A percentile compares a stretch with the other conserved stretches of the same genome.
phyloP scores from a whole-genome alignment of 176 grass and related monocot genomes.

The Microstegium vimineum region DNA sequence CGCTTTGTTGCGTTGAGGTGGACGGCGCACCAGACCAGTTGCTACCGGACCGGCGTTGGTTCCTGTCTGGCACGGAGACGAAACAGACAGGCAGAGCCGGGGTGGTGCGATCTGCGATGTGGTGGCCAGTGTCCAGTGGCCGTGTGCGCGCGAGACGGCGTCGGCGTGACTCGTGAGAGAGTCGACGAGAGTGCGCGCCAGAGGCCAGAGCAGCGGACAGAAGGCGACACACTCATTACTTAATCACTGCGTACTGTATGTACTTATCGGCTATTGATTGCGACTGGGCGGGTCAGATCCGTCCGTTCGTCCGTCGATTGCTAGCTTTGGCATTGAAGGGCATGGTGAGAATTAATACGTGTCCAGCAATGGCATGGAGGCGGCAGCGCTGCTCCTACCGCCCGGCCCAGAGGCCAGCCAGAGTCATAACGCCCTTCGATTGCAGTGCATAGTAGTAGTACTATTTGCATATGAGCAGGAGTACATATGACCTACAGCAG shows the following conservation, averaged over 20 bases:
- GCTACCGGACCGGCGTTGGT: not conserved
- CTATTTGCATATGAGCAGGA: not conserved
- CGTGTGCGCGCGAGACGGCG: not conserved
- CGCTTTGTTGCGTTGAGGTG: slow-evolving; percentile 4
- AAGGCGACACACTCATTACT: not conserved
- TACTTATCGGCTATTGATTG: slow-evolving; percentile 38
- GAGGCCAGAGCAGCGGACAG: not conserved
- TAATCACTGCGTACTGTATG: slow-evolving; percentile 14
- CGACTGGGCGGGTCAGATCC: slow-evolving; percentile 24
- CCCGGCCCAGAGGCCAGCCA: not conserved
- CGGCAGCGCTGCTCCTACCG: not conserved
- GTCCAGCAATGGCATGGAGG: not conserved
- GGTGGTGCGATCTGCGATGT: not conserved
- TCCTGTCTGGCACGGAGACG: not conserved
- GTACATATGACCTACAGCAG: slow-evolving; percentile 2
- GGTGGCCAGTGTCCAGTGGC: not conserved
- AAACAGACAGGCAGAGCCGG: not conserved
- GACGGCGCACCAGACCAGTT: slow-evolving; percentile 15
- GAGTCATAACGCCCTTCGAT: not conserved
- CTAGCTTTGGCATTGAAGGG: slow-evolving; percentile 25
- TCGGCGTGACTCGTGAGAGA: not conserved
- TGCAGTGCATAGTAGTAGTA: not conserved
- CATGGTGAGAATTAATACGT: slow-evolving; percentile 17
- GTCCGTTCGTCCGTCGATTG: slow-evolving; percentile 14
- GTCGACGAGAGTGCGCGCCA: not conserved